Evolutionary conservation across 2,329 filamentous ascomycete species (phyloP), one percentile per base, ranked within the genome.

Genomic region (Cladophialophora bantiana): DNA sequence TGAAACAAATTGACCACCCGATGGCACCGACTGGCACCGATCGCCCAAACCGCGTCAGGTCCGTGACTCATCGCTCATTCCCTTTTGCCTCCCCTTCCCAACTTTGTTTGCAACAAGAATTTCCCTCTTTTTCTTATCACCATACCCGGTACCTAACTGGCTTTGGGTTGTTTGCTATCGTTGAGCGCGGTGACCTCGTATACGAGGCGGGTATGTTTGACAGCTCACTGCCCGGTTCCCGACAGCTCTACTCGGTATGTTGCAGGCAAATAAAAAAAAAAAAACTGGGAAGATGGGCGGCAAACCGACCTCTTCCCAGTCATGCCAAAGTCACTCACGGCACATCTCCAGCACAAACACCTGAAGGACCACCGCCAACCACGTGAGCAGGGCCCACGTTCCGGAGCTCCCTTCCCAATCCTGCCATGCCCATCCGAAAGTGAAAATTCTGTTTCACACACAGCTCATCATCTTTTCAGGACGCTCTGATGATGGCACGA

Each of bases 321-420:
- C 31, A 35, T 38, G 42, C 36, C 18, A 34, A 13, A 40, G 3
- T 34, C 18, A 32, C 42, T 45, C 36, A 32, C 50, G n/a, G 32
- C 18, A 7, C 50, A 55, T 54, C 40, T 38, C 58, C 57, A 26
- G 36, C 40, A 58, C 53, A 65, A 68, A 68, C 61, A 64, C 52
- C 62, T 31, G 45, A 50, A 50, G 1, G n/a, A 48, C 42, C 18
- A n/a, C 56, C 35, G 45, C 9, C 15, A 61, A 61, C 52, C 65
- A 65, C 68, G 64, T 69, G 67, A 64, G 55, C 57, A 64, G 26
- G 55, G 50, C 55, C 63, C 63, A 64, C 62, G 62, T 68, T 54
- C 59, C 66, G 56, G 54, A 56, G 54, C 32, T 48, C 54, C 18
- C 59, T 50, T 52, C 42, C 40, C 42, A 32, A 40, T 50, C 50